Percentiles rank a stretch among this genome's conserved stretches.
phyloP scores from a whole-genome alignment of 2,329 filamentous ascomycete genomes.

The Talaromyces atroroseus region DNA sequence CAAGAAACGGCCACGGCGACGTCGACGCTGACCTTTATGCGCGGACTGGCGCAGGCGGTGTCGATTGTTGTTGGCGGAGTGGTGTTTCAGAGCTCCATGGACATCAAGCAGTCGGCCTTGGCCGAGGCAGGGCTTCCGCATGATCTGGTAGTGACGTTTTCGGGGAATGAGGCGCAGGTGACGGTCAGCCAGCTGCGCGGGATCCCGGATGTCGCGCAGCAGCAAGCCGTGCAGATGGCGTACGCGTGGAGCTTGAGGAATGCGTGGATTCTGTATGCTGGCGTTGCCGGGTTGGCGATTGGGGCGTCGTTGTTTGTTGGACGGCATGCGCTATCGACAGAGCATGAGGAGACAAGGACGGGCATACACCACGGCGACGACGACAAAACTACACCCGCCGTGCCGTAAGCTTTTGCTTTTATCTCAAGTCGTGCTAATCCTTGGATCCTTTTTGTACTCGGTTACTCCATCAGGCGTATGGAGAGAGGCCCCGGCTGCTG shows the following conservation, averaged over 20 bases:
- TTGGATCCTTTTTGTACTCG: too few species aligned
- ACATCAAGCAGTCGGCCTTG: conserved; percentile 7
- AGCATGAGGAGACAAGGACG: conserved; percentile 2
- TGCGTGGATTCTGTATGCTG: conserved; percentile 8
- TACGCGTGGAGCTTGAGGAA: not conserved
- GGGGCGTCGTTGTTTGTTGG: conserved; percentile 1
- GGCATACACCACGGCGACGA: not conserved
- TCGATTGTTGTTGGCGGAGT: conserved; percentile 51
- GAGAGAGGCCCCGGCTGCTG: not conserved
- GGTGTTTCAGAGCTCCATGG: conserved; percentile 36
- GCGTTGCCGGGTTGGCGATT: not conserved
- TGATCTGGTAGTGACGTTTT: not conserved
- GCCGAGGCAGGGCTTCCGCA: conserved; percentile 1
- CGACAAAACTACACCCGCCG: too few species aligned
- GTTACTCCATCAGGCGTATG: too few species aligned
- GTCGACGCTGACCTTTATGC: conserved; percentile 47
- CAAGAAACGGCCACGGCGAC: conserved; percentile 49
- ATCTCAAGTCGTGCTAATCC: too few species aligned
- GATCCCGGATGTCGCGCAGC: not conserved
- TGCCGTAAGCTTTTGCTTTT: too few species aligned
- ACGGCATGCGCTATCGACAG: not conserved
- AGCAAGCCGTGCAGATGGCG: not conserved
- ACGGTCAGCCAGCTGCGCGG: not conserved
- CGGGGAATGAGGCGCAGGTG: not conserved
- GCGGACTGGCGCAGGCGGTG: conserved; percentile 48